These are phyloP conservation scores for Albophoma yamanashiensis DNA, from an alignment of 2,329 filamentous ascomycete species.

Conservation along the genomic window DNA sequence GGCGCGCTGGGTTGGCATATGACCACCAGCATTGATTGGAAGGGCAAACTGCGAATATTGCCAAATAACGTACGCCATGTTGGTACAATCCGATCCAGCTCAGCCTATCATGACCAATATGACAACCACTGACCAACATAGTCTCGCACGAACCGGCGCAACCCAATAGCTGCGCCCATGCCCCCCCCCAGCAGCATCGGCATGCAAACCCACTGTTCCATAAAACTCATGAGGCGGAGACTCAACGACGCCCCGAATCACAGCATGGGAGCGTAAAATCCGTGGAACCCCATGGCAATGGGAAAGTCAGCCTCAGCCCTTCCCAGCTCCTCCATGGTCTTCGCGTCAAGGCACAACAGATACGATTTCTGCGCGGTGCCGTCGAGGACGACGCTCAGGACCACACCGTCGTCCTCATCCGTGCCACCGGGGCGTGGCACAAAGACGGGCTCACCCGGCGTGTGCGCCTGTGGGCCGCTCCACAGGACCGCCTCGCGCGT, in stretches of 20 bases:
- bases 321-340: slow-evolving; percentile 51
- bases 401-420: slow-evolving; percentile 52
- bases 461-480: slow-evolving; percentile 46
- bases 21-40: not conserved
- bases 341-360: slow-evolving; percentile 53
- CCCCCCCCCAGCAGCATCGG: not conserved
- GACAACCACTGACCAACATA: not conserved
- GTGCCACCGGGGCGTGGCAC: slow-evolving; percentile 32
- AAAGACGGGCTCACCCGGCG: slow-evolving; percentile 61
- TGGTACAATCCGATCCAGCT: not conserved
- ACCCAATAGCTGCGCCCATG: not conserved
- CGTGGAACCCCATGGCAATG: slow-evolving; percentile 57
- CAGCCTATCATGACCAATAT: not conserved
- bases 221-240: not conserved
- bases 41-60: not conserved
- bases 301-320: slow-evolving; percentile 51
- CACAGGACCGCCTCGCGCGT: slow-evolving; percentile 44
- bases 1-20: not conserved
- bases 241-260: not conserved
- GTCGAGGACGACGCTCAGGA: slow-evolving; percentile 55
- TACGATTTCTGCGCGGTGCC: slow-evolving; percentile 49
- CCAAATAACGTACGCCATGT: not conserved
- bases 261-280: slow-evolving; percentile 29
- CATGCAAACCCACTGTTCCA: not conserved
- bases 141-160: not conserved